Evolutionary conservation across 495 filamentous ascomycete species (phyloP), one percentile per base, ranked within the genome.

Genomic region (Hypoxylon fragiforme): DNA sequence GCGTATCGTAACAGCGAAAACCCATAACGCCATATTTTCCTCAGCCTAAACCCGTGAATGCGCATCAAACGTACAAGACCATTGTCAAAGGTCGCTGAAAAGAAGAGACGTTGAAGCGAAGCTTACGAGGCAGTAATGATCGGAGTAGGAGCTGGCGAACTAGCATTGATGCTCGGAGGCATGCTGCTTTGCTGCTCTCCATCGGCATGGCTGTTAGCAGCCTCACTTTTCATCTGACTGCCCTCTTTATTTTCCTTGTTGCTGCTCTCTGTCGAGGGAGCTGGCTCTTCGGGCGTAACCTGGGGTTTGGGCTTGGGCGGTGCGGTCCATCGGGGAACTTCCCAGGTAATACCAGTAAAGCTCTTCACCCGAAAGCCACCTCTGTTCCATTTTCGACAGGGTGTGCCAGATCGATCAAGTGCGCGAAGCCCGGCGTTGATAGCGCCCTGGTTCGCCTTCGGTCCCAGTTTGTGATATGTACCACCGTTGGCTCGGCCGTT

Each of bases 361-460:
- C 85, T 94, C 78, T 95, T 94, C 48, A 98, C 70, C 41, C 81
- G 83, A 57, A 97, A 84, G 18, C 84, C 82, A 43, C 89, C 88
- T 68, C 85, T 89, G 60, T 83, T 75, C 94, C 94, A 98, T 65
- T 86, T 92, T 50, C 95, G 88, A 66, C 92, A 97, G 1, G 92
- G 90, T 52, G 91, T 86, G 38, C 91, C 90, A 1, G 85, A 86
- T 31, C 92, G 86, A 69, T 98, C 94, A 35, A 98, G 84, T 3
- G 94, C 95, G 41, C 94, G 89, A 24, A 98, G 85, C 45, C 90
- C 88, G 41, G 95, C 94, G 66, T 98, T 98, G 77, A 98, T 98
- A 48, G 92, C 92, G 49, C 94, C 94, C 63, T 94, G 90, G 71
- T 97, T 98, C 35, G 94, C 92, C 73, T 97, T 98, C 42, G 94